Evolutionary conservation across 441 rosid species (phyloP), one percentile per base, ranked within the genome.

Genomic region (Jatropha multifida): DNA sequence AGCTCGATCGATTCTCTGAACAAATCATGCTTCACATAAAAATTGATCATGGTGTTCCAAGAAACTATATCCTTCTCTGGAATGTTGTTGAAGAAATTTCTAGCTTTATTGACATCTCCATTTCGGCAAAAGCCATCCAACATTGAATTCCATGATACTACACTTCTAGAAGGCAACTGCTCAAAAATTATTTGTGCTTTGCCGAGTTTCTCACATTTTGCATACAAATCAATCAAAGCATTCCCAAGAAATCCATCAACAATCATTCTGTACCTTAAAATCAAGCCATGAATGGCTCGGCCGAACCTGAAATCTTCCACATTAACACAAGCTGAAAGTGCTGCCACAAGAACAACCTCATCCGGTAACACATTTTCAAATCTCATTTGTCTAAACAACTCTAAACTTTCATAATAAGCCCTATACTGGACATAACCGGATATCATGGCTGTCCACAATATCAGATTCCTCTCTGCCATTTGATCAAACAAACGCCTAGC

Each of bases 271-370:
- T 42, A 79, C 37, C 11, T 83, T 68, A 86, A 78, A 56, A 74
- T 68, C 83, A 87, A 78, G 3, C 89, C 88, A 68, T 81, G 85
- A 78, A 83, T 80, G 81, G 84, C 78, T 55, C 83, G 77, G 38
- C 91, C 90, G 56, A 81, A 82, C 75, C 78, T 80, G 62, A 59
- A 68, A 49, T 76, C 41, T 76, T 49, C 68, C 20, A 27, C 52
- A 76, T 69, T 74, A 68, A 70, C 46, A 54, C 71, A 62, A 8
- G 81, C 81, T 17, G 79, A 70, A 76, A 80, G 77, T 20, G 68
- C 76, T 18, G 74, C 69, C 27, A 76, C 74, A 32, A 76, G 54
- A 69, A 48, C 70, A 76, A 70, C 78, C 78, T 83, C 80, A 63
- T 80, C 81, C 0, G 81, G 78, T 42, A 8, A 56, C 54, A 83